These are phyloP conservation scores for Geotrichum candidum DNA, from an alignment of 1,139 yeast species.

Conservation along the genomic window DNA sequence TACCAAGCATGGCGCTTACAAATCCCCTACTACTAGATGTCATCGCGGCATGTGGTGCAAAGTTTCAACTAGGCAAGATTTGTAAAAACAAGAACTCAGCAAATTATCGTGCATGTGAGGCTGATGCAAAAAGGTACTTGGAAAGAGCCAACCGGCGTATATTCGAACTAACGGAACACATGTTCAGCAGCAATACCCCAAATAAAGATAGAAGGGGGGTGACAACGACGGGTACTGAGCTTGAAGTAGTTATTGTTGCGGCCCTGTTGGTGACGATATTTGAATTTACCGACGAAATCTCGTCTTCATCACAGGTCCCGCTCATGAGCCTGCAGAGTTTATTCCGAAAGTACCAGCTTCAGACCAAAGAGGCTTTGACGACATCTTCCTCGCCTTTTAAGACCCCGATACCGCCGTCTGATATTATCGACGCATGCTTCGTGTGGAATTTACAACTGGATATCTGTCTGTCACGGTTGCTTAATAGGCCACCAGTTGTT, in stretches of 20 bases:
- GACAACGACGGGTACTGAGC: neutral
- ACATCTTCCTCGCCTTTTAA: neutral
- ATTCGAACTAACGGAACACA: neutral
- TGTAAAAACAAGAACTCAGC: neutral
- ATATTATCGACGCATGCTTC: neutral
- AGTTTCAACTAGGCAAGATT: neutral
- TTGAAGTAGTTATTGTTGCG: neutral
- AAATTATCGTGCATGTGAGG: neutral
- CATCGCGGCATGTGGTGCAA: conserved; percentile 16
- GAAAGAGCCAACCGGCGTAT: neutral
- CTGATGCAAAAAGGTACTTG: neutral
- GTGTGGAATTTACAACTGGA: neutral
- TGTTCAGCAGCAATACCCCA: neutral
- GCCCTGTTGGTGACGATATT: neutral
- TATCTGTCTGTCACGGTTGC: neutral
- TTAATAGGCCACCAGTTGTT: neutral
- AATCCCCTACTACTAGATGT: conserved; percentile 14
- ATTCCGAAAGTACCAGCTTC: neutral
- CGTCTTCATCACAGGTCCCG: neutral
- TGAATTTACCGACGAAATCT: neutral
- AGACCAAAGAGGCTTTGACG: neutral
- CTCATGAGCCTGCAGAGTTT: neutral
- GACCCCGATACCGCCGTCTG: neutral
- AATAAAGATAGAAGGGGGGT: too few species aligned
- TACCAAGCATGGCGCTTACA: conserved; percentile 16